Base-by-base conservation (phyloP, 78 protist genomes). In the Blattamonas nauphoetae region DNA sequence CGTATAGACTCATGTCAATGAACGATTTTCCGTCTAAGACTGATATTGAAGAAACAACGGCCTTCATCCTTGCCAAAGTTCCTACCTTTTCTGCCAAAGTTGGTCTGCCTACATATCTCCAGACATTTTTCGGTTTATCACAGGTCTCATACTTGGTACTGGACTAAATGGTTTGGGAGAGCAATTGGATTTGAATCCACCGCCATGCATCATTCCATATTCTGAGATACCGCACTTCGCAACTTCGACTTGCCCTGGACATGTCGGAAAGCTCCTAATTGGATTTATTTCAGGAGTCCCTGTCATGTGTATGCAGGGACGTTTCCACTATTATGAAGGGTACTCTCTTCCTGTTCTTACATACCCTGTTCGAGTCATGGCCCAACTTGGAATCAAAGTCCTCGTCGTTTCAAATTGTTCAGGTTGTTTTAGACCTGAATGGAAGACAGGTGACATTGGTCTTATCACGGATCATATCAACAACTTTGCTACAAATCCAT, bases 301-400 rank as follows among this genome's bases (percentile, higher is more conserved):
- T 5, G 41, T 79, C 6, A 5, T 79, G 6, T 79, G 83, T 11
- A 79, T 79, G 83, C 83, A 79, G 6, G 83, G 71, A 55, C 83
- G 83, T 36, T 79, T 79, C 83, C 83, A 79, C 41, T 21, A 32
- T 21, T 79, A 79, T 79, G 83, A 79, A 79, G 83, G 83, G 32
- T 79, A 79, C 41, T 33, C 83, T 38, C 29, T 21, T 6, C 6
- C 4, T 4, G 42, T 32, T 4, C 29, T 21, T 21, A 79, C 83
- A 32, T 79, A 38, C 41, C 41, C 33, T 21, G 21, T 79, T 79
- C 21, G 83, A 6, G 83, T 79, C 43, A n/a, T 79, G 33, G 21
- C 6, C 29, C 4, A 79, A 21, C 41, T 79, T n/a, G 83, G 83
- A 6, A 6, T 6, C 45, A 79, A 79, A 21, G 83, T 6, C 33